A percentile compares a stretch with the other conserved stretches of the same genome.
These are phyloP conservation scores for Globisporangium ultimum DNA, from an alignment of 352 stramenopile species.

Conservation along the genomic window DNA sequence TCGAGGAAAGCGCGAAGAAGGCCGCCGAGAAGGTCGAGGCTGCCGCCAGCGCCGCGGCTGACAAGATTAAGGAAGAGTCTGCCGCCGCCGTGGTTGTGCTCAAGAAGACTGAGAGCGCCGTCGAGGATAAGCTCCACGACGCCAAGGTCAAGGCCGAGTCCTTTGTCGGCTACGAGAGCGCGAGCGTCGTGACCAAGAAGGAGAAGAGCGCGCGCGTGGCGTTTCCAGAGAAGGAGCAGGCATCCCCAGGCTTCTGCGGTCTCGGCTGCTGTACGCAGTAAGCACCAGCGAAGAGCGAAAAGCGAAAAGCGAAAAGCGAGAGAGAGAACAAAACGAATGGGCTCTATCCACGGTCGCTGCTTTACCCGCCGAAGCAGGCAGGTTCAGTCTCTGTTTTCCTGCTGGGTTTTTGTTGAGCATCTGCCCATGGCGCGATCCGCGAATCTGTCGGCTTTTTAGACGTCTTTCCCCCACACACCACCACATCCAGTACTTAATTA, in stretches of 20 bases:
- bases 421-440: not conserved
- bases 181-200: slow-evolving; percentile 53
- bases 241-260: slow-evolving; percentile 41
- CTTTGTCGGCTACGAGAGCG: slow-evolving; percentile 69
- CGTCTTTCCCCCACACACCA: not conserved
- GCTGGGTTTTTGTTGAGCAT: slow-evolving; percentile 13
- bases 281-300: slow-evolving; percentile 6
- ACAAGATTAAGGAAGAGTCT: slow-evolving; percentile 23
- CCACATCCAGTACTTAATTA: slow-evolving; percentile 13
- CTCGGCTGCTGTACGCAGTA: slow-evolving; percentile 64
- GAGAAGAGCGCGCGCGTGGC: slow-evolving; percentile 29
- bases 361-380: not conserved
- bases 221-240: slow-evolving; percentile 42
- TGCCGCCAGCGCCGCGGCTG: slow-evolving; percentile 1
- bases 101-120: slow-evolving; percentile 20
- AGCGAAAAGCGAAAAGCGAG: not conserved
- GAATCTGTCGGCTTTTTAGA: slow-evolving; percentile 9
- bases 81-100: slow-evolving; percentile 14
- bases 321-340: not conserved
- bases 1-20: slow-evolving; percentile 15
- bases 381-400: slow-evolving; percentile 2
- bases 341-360: not conserved
- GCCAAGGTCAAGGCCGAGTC: slow-evolving; percentile 47
- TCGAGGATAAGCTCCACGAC: slow-evolving; percentile 29
- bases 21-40: slow-evolving; percentile 14